Percentiles rank a stretch among this genome's conserved stretches.
phyloP scores from a whole-genome alignment of 2,329 filamentous ascomycete species.

The Clonostachys solani region DNA sequence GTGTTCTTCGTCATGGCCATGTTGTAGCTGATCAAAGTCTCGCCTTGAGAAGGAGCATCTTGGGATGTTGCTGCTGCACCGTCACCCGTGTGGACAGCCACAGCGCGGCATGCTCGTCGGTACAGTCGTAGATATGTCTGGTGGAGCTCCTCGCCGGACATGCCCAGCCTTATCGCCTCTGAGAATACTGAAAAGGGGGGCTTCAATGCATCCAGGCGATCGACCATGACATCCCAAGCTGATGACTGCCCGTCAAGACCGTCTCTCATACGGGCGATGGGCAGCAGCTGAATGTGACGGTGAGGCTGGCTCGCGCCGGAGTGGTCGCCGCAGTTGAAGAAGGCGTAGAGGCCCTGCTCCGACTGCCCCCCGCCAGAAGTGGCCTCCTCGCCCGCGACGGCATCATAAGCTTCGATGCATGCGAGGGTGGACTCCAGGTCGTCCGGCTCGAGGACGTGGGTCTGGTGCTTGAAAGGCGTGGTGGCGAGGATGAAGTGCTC shows the following conservation, averaged over 20 bases:
- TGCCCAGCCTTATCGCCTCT: conserved; percentile 25
- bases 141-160: conserved; percentile 29
- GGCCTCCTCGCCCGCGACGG: not conserved
- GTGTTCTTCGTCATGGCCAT: conserved; percentile 50
- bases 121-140: conserved; percentile 43
- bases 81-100: conserved; percentile 10
- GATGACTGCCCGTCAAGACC: conserved; percentile 28
- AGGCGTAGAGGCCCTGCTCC: conserved; percentile 48
- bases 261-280: conserved; percentile 57
- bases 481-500: conserved; percentile 72
- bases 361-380: not conserved
- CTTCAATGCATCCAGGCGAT: conserved; percentile 20
- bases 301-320: conserved; percentile 71
- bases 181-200: conserved; percentile 42
- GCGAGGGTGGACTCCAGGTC: conserved; percentile 60
- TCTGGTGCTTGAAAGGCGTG: conserved; percentile 58
- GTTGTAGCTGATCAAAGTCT: conserved; percentile 59
- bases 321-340: conserved; percentile 66
- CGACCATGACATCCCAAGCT: conserved; percentile 45
- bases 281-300: conserved; percentile 68
- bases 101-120: conserved; percentile 32
- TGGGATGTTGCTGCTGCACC: conserved; percentile 6
- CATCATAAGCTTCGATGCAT: conserved; percentile 54
- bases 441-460: conserved; percentile 51
- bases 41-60: conserved; percentile 20